phyloP scores from a whole-genome alignment of 306 rosid species.

The Sophora flavescens region DNA sequence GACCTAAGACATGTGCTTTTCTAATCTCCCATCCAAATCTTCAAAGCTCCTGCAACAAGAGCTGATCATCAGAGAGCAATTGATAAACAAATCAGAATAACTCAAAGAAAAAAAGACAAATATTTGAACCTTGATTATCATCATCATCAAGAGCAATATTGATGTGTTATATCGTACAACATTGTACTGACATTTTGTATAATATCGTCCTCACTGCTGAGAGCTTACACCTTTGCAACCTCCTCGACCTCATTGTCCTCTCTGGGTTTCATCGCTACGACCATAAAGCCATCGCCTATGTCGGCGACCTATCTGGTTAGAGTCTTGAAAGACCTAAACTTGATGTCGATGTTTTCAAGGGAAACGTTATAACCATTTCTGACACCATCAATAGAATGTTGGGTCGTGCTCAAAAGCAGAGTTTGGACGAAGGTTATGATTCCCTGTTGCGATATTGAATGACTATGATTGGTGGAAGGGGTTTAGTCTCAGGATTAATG shows the following conservation, averaged over 20 bases:
- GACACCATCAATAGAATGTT: constrained; percentile 57
- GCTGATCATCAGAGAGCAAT: too few species aligned
- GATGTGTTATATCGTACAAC: too few species aligned
- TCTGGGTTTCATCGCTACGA: constrained; percentile 92
- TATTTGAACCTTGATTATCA: too few species aligned
- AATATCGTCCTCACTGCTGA: constrained; percentile 57
- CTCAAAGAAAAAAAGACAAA: too few species aligned
- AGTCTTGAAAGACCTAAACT: constrained; percentile 86
- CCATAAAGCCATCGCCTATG: constrained; percentile 82
- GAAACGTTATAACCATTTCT: constrained; percentile 55
- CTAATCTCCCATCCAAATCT: too few species aligned
- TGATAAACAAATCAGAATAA: too few species aligned
- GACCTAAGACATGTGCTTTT: too few species aligned
- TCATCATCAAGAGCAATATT: too few species aligned
- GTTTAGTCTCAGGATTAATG: constrained; percentile 45
- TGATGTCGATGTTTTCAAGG: constrained; percentile 58
- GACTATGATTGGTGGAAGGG: constrained; percentile 98
- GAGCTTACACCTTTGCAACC: constrained; percentile 91
- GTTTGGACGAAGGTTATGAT: constrained; percentile 25
- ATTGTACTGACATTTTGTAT: too few species aligned
- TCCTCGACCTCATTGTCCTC: constrained; percentile 83
- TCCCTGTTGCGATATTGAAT: constrained; percentile 58
- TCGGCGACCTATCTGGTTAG: constrained; percentile 96
- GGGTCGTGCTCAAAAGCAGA: constrained; percentile 46
- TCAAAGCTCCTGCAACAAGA: too few species aligned